These are phyloP conservation scores for Globisporangium mamillatum DNA, from an alignment of 352 stramenopile genomes.

Conservation along the genomic window DNA sequence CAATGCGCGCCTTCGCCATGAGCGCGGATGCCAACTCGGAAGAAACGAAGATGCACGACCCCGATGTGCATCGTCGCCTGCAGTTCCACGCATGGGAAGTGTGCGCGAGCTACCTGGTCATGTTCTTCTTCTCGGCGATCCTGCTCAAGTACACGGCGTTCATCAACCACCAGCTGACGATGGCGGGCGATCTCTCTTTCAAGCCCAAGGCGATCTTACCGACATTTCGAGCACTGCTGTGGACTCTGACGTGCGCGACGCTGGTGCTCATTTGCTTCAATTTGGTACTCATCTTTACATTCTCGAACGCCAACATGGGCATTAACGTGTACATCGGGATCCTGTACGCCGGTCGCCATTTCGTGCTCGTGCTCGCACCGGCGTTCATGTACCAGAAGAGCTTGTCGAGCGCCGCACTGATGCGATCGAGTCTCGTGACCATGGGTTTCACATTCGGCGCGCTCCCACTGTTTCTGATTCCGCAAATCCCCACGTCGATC, in stretches of 20 bases:
- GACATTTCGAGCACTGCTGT: slow-evolving; percentile 57
- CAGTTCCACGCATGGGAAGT: slow-evolving; percentile 47
- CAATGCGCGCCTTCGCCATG: not conserved
- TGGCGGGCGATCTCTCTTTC: slow-evolving; percentile 35
- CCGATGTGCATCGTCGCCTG: slow-evolving; percentile 1
- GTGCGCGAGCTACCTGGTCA: slow-evolving; percentile 53
- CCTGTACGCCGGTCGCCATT: slow-evolving; percentile 56
- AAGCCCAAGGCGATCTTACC: slow-evolving; percentile 60
- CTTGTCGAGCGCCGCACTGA: slow-evolving; percentile 33
- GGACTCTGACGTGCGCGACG: slow-evolving; percentile 30
- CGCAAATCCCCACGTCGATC: not conserved
- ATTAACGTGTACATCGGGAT: slow-evolving; percentile 17
- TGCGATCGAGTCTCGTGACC: slow-evolving; percentile 16
- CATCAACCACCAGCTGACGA: slow-evolving; percentile 32
- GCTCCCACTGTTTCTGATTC: slow-evolving; percentile 19
- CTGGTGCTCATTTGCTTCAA: slow-evolving; percentile 35
- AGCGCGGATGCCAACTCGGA: not conserved
- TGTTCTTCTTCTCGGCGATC: slow-evolving; percentile 43
- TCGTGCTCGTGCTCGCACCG: slow-evolving; percentile 52
- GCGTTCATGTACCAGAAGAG: slow-evolving; percentile 66
- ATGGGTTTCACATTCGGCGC: slow-evolving; percentile 35
- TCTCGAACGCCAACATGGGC: slow-evolving; percentile 27
- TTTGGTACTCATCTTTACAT: slow-evolving; percentile 37
- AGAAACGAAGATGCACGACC: not conserved
- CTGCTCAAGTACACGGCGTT: slow-evolving; percentile 49